Evolutionary conservation across 2,329 filamentous ascomycete species (phyloP).

Genomic region (Aspergillus phoenicis): DNA sequence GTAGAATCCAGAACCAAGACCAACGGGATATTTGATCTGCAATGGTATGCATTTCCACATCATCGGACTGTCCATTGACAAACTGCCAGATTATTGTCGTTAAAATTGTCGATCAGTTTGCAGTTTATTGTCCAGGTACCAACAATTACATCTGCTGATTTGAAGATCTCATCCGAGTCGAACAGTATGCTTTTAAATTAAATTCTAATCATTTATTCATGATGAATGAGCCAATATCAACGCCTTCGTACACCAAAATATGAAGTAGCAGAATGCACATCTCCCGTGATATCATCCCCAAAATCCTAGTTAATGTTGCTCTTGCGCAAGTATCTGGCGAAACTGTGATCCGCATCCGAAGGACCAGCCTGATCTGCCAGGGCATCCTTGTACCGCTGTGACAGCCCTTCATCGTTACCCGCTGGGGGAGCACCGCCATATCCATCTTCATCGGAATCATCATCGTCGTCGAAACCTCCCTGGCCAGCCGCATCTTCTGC

Average conservation of each 20-base stretch:
- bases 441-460: conserved; percentile 55
- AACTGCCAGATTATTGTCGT: no score
- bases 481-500: conserved; percentile 39
- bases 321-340: conserved; percentile 52
- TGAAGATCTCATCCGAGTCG: no score
- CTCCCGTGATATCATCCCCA: background rate
- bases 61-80: no score
- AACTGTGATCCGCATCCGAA: conserved; percentile 54
- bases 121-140: no score
- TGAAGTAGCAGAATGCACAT: background rate
- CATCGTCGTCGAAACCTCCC: conserved; percentile 49
- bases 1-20: no score
- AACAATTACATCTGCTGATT: no score
- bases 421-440: conserved; percentile 64
- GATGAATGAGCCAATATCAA: background rate
- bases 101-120: no score
- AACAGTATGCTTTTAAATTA: no score
- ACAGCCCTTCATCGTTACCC: conserved; percentile 66
- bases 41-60: no score
- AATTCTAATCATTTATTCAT: conserved; percentile 9
- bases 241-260: conserved; percentile 11
- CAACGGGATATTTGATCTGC: no score
- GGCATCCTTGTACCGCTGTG: conserved; percentile 75
- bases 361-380: conserved; percentile 57
- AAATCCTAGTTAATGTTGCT: conserved; percentile 36